Percentiles rank a stretch among this genome's conserved stretches.
Conservation (phyloP, 768 basidiomycete genomes). For the Boletus pseudo-olivaceus region DNA sequence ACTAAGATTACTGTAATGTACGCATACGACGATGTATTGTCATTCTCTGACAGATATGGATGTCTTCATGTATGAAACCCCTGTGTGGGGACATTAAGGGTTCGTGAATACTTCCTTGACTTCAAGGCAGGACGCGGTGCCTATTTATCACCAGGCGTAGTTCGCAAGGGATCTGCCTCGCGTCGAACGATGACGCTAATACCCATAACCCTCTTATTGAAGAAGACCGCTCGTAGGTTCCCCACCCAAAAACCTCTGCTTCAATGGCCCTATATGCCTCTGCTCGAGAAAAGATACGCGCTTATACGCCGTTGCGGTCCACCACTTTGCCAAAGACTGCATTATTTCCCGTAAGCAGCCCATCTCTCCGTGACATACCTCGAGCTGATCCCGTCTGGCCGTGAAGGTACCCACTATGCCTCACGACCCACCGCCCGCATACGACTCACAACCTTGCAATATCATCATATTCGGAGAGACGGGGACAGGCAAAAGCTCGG, state of each 20-base stretch:
- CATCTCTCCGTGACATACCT: background rate
- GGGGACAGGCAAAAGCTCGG: slow-evolving; percentile 37
- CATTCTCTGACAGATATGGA: background rate
- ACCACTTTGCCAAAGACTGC: background rate
- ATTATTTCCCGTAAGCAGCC: slow-evolving; percentile 9
- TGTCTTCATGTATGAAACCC: background rate
- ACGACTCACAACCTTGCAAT: slow-evolving; percentile 16
- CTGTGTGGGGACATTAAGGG: slow-evolving; percentile 10
- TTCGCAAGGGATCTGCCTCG: slow-evolving; percentile 10
- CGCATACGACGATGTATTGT: background rate
- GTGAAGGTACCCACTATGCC: slow-evolving; percentile 4
- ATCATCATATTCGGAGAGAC: slow-evolving; percentile 30
- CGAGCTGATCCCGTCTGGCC: background rate
- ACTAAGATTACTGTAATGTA: background rate
- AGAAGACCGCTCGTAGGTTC: background rate
- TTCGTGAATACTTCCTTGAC: background rate
- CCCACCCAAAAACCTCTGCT: background rate
- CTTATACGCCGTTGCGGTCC: background rate
- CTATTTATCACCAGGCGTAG: slow-evolving; percentile 6
- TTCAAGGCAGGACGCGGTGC: background rate
- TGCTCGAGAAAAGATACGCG: slow-evolving; percentile 6
- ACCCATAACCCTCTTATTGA: slow-evolving; percentile 14
- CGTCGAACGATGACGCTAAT: slow-evolving; percentile 1
- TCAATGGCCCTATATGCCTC: slow-evolving; percentile 4
- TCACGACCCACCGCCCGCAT: slow-evolving; percentile 11